Evolutionary conservation across 805 yeast genomes (phyloP).

Genomic region (Metschnikowia peoriensis): DNA sequence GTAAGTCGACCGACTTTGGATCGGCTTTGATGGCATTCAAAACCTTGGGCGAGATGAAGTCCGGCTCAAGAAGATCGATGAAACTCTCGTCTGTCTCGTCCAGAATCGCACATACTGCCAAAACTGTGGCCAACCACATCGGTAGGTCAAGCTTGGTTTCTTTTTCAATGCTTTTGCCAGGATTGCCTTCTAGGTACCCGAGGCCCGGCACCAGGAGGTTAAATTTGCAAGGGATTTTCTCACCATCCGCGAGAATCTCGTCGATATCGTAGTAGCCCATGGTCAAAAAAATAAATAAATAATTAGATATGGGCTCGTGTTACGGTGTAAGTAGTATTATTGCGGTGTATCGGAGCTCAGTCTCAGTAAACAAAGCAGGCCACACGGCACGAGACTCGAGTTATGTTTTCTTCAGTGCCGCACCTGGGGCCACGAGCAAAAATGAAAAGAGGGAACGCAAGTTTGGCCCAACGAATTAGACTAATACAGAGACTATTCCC

Average conservation of each 20-base stretch:
- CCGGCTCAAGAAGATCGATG: conserved; percentile 69
- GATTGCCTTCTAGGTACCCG: conserved; percentile 83
- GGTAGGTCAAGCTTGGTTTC: conserved; percentile 77
- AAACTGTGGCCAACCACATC: conserved; percentile 79
- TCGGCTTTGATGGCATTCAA: conserved; percentile 80
- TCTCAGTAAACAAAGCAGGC: background rate
- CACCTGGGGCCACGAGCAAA: background rate
- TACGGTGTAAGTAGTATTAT: background rate
- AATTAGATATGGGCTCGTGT: background rate
- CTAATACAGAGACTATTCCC: no score
- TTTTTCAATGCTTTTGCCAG: conserved; percentile 56
- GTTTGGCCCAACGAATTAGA: no score
- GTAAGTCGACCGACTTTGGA: conserved; percentile 63
- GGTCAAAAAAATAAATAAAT: no score
- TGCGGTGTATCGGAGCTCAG: background rate
- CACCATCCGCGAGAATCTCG: conserved; percentile 68
- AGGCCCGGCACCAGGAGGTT: conserved; percentile 77
- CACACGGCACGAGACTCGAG: background rate
- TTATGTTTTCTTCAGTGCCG: background rate
- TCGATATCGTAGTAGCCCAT: conserved; percentile 67
- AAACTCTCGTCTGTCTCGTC: conserved; percentile 49
- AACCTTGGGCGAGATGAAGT: conserved; percentile 60
- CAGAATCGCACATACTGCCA: conserved; percentile 49
- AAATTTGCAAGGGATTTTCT: conserved; percentile 77
- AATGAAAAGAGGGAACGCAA: background rate